These are phyloP conservation scores for Solanum chmielewskii DNA, from an alignment of 257 asterid genomes.

Conservation along the genomic window DNA sequence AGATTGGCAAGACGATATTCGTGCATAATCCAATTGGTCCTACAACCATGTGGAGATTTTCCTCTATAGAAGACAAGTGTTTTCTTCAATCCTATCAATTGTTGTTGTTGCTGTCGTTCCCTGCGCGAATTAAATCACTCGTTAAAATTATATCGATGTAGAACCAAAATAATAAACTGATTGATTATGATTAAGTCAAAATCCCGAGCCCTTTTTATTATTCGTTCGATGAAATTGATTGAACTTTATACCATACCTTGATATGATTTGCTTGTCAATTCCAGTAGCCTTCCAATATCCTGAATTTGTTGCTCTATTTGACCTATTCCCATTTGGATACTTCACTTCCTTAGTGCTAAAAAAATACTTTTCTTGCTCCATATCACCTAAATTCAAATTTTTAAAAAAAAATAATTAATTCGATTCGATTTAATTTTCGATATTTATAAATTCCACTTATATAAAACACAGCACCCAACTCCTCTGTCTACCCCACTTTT, in stretches of 20 bases:
- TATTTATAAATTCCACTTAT: not conserved
- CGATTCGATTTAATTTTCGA: not conserved
- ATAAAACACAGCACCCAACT: not conserved
- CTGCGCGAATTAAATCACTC: not conserved
- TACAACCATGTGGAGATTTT: constrained; percentile 20
- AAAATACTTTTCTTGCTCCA: constrained; percentile 33
- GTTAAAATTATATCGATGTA: not conserved
- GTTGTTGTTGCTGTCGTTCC: not conserved
- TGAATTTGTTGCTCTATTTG: constrained; percentile 30
- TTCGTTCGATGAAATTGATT: not conserved
- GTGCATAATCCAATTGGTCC: constrained; percentile 44
- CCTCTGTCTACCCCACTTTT: not conserved
- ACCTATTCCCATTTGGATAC: constrained; percentile 29
- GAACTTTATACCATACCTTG: not conserved
- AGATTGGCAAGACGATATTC: constrained; percentile 27
- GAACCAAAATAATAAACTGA: not conserved
- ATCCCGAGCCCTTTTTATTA: too few relatives aligned
- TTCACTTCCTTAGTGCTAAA: constrained; percentile 36
- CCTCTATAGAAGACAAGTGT: constrained; percentile 37
- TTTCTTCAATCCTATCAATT: constrained; percentile 28
- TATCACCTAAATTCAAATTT: constrained; percentile 12
- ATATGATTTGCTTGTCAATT: constrained; percentile 20
- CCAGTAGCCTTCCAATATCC: constrained; percentile 52
- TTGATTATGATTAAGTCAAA: not conserved
- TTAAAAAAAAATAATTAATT: too few relatives aligned